These are phyloP conservation scores for Moricandia arvensis DNA, from an alignment of 345 rosid species.

Conservation along the genomic window DNA sequence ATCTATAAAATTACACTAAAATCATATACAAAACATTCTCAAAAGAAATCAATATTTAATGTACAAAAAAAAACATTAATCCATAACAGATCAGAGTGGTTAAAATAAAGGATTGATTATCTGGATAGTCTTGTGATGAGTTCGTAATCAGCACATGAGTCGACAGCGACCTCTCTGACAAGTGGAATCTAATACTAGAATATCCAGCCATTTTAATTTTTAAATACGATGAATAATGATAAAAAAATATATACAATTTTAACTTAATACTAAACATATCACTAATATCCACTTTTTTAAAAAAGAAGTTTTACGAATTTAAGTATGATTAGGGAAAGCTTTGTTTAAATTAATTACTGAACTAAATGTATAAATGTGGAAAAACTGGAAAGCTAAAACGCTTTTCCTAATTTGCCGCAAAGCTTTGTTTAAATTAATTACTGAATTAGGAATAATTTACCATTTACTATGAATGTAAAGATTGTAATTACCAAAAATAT, in stretches of 20 bases:
- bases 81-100: background rate
- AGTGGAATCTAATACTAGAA: background rate
- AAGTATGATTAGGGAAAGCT: no score
- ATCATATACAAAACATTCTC: no score
- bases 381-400: background rate
- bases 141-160: background rate
- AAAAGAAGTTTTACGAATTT: no score
- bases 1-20: no score
- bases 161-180: background rate
- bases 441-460: background rate
- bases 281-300: no score
- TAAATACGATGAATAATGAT: no score
- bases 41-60: no score
- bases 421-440: background rate
- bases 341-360: no score
- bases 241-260: no score
- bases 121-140: background rate
- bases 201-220: background rate
- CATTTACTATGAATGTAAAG: background rate
- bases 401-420: conserved; percentile 2
- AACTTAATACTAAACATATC: background rate
- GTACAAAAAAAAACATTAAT: no score
- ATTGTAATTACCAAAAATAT: background rate
- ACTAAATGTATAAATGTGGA: background rate
- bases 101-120: no score